Percentiles rank a stretch among this genome's conserved stretches.
Conservation (phyloP, 805 yeast species). For the Saturnispora saitoi region DNA sequence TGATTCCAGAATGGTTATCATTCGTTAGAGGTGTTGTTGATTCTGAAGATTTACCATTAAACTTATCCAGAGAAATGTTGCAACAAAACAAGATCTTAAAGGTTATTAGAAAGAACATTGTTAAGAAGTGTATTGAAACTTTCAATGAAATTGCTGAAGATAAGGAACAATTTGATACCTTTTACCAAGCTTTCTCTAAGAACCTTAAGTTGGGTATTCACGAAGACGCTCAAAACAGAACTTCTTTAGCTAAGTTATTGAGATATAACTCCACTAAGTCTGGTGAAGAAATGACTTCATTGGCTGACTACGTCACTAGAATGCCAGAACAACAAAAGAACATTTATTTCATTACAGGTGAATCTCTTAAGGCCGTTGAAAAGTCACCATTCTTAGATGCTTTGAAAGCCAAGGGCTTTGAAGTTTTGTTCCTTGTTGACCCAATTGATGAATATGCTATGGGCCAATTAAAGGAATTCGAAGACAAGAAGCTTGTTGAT, state of each 20-base stretch:
- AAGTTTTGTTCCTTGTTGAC: conserved; percentile 94
- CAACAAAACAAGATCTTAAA: conserved; percentile 99
- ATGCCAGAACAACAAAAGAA: conserved; percentile 99
- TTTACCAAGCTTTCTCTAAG: conserved; percentile 96
- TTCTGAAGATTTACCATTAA: conserved; percentile 98
- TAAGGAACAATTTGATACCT: conserved; percentile 95
- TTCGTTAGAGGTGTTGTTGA: conserved; percentile 99
- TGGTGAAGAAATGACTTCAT: conserved; percentile 85
- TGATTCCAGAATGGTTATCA: conserved; percentile 97
- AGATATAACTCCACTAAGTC: conserved; percentile 97
- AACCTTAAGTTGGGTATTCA: conserved; percentile 98
- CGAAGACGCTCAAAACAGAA: conserved; percentile 98
- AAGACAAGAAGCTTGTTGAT: conserved; percentile 97
- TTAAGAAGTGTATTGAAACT: conserved; percentile 96
- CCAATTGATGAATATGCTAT: conserved; percentile 99
- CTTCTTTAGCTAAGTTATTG: conserved; percentile 88
- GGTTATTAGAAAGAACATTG: conserved; percentile 98
- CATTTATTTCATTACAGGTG: conserved; percentile 99
- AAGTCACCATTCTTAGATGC: conserved; percentile 99
- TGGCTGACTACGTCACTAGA: conserved; percentile 95
- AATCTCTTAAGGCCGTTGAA: conserved; percentile 93
- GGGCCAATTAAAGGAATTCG: conserved; percentile 98
- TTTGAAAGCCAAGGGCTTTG: conserved; percentile 96
- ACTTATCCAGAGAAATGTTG: conserved; percentile 98
- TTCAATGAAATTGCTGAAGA: conserved; percentile 99